Evolutionary conservation across 2,329 filamentous ascomycete species (phyloP).

Genomic region (Penicillium sp.): DNA sequence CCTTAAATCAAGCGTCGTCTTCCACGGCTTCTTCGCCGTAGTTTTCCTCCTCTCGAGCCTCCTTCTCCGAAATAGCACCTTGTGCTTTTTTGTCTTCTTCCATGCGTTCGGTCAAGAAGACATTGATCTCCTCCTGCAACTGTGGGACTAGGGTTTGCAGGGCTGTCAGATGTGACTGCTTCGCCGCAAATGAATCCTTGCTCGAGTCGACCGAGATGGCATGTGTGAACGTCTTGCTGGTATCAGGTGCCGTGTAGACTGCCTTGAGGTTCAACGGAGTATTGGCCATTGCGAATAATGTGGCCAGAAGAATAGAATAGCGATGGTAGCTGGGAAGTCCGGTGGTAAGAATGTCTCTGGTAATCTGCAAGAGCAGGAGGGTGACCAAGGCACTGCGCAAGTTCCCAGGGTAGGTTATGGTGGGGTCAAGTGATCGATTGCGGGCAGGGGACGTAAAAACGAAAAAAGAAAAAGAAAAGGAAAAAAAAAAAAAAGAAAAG

Average conservation of each 20-base stretch:
- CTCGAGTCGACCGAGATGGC: conserved; percentile 18
- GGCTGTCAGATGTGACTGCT: conserved; percentile 49
- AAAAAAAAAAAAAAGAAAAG: not conserved
- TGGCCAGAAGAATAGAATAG: not conserved
- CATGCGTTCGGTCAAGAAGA: conserved; percentile 57
- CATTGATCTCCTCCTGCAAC: conserved; percentile 55
- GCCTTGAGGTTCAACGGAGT: conserved; percentile 17
- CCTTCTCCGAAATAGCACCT: conserved; percentile 33
- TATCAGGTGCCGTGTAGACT: conserved; percentile 25
- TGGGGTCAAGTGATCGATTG: not conserved
- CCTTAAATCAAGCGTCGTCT: conserved; percentile 49
- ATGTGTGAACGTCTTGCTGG: conserved; percentile 30
- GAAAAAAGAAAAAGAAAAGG: conserved; percentile 7
- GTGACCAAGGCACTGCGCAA: not conserved
- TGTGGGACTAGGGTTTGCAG: conserved; percentile 46
- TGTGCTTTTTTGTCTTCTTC: conserved; percentile 50
- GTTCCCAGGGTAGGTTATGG: not conserved
- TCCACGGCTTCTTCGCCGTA: conserved; percentile 77
- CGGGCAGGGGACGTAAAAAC: conserved; percentile 8
- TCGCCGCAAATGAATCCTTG: conserved; percentile 31
- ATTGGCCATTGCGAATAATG: conserved; percentile 4
- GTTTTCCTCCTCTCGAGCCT: conserved; percentile 49
- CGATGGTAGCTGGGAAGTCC: not conserved
- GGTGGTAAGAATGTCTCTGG: not conserved
- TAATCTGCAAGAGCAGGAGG: not conserved